phyloP scores from a whole-genome alignment of 495 filamentous ascomycete species.

The Aspergillus nanangensis region DNA sequence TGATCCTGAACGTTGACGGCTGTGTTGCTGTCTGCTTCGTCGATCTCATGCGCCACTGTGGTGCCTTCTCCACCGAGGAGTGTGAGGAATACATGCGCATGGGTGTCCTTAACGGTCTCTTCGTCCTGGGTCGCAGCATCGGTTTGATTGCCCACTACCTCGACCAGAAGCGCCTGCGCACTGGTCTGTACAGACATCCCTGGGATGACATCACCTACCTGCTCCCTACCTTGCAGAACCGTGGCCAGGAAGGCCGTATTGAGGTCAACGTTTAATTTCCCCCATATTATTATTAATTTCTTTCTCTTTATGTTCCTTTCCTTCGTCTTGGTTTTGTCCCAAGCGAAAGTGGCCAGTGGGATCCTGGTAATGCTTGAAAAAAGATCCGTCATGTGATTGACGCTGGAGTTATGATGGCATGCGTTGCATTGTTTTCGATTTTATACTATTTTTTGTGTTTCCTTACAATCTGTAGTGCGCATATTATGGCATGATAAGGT shows the following conservation, averaged over 20 bases:
- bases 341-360: constrained; percentile 12
- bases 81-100: constrained; percentile 62
- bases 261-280: constrained; percentile 71
- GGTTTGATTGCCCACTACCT: constrained; percentile 99
- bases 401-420: constrained; percentile 44
- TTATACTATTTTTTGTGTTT: constrained; percentile 24
- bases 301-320: constrained; percentile 3
- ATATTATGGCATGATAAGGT: constrained; percentile 30
- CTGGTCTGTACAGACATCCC: constrained; percentile 96
- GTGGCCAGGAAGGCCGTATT: constrained; percentile 81
- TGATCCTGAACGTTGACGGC: constrained; percentile 98
- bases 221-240: constrained; percentile 73
- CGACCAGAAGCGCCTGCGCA: constrained; percentile 97
- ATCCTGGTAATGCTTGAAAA: constrained; percentile 14
- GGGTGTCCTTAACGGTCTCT: constrained; percentile 98
- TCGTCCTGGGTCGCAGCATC: constrained; percentile 92
- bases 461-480: constrained; percentile 27
- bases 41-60: constrained; percentile 94
- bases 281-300: constrained; percentile 21
- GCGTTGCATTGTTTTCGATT: constrained; percentile 35
- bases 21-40: constrained; percentile 99
- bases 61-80: constrained; percentile 73
- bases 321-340: constrained; percentile 7
- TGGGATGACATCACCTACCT: constrained; percentile 99
- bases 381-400: constrained; percentile 32